These are phyloP conservation scores for Starmera caribaea DNA, from an alignment of 805 yeast species.

Conservation along the genomic window DNA sequence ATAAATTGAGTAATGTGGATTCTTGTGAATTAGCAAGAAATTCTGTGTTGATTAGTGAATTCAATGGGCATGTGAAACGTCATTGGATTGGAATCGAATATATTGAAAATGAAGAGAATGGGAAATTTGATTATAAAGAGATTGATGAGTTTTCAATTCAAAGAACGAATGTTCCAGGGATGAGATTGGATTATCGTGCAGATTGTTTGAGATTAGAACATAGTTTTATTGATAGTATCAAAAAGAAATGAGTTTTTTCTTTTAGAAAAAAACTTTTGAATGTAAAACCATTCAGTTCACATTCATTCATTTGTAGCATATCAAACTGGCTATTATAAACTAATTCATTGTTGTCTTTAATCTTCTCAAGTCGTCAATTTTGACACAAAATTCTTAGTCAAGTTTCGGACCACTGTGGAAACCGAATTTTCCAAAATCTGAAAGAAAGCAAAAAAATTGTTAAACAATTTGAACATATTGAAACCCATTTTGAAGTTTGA, in stretches of 20 bases:
- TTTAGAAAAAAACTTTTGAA: too few relatives aligned
- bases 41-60: conserved; percentile 18
- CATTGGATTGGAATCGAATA: conserved; percentile 21
- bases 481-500: too few relatives aligned
- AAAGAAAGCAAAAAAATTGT: too few relatives aligned
- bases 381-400: too few relatives aligned
- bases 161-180: conserved; percentile 18
- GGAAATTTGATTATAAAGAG: conserved; percentile 6
- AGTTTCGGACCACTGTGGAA: too few relatives aligned
- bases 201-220: conserved; percentile 14
- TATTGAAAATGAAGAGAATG: conserved; percentile 1
- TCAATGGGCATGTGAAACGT: conserved; percentile 12
- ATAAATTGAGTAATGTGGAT: conserved; percentile 17
- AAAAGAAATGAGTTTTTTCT: not conserved
- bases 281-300: too few relatives aligned
- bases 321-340: too few relatives aligned
- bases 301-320: too few relatives aligned
- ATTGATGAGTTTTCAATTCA: conserved; percentile 17
- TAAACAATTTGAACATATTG: too few relatives aligned
- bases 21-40: conserved; percentile 18
- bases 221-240: conserved; percentile 5
- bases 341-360: too few relatives aligned
- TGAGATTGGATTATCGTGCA: conserved; percentile 16
- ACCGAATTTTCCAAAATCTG: too few relatives aligned
- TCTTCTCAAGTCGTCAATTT: too few relatives aligned